Evolutionary conservation across 1,284 basidiomycete genomes (phyloP), one percentile per base, ranked within the genome.

Genomic region (Crucibulum cyathiforme): DNA sequence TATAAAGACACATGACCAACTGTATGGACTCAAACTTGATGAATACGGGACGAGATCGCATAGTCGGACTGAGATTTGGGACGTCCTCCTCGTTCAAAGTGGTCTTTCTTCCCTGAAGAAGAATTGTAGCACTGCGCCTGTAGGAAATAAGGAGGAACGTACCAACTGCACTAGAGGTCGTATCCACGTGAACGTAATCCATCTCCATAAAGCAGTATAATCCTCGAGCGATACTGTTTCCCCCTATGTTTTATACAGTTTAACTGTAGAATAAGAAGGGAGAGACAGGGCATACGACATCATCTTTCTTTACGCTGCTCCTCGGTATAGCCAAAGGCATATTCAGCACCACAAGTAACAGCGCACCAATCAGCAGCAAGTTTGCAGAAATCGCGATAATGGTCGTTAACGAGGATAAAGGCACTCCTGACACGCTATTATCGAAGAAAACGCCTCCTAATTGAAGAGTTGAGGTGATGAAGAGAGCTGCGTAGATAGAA

Each of bases 141-240:
- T 39, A 31, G 46, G 49, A 37, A 38, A 48, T 24, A 24, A 17
- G 56, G 10, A 48, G 41, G 17, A 15, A 38, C 50, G 34, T 62
- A 82, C 82, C 34, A 73, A 77, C 54, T 76, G 69, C 59, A 95
- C 83, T 24, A 94, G 79, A 0, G 88, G 86, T 60, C 84, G 82
- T 51, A 95, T 81, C 94, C 94, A 96, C 34, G 70, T 76, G 75
- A 95, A 96, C 0, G 90, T 87, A n/a, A 91, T 76, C 90, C 93
- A 95, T 6, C 86, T 82, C 77, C 84, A 89, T 1, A 95, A 79
- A 0, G 87, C 83, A 5, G 90, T 90, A 63, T 89, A 88, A 70
- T 95, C 93, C 71, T 96, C 94, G 0, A 86, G 86, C 0, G 84
- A 80, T 45, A 89, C 68, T n/a, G 81, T 71, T 56, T 74, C 67